A percentile compares a stretch with the other conserved stretches of the same genome.
Evolutionary conservation across 2,329 filamentous ascomycete species (phyloP).

Genomic region (Fusarium kyushuense): DNA sequence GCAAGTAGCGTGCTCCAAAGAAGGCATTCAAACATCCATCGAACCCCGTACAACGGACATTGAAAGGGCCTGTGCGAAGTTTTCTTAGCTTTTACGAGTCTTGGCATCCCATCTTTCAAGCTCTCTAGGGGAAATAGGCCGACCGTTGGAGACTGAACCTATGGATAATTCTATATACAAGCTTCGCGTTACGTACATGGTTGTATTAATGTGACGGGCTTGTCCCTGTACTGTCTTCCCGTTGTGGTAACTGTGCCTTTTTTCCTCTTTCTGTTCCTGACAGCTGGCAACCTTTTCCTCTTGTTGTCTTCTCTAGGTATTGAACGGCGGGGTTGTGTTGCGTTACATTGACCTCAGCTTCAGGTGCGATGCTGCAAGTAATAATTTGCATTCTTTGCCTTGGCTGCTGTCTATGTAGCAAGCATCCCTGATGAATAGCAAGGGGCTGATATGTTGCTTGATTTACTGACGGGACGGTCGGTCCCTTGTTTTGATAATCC

Average conservation of each 20-base stretch:
- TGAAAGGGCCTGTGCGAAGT: slow-evolving; percentile 36
- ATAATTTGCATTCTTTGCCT: slow-evolving; percentile 5
- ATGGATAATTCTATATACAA: neutral
- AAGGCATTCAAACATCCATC: slow-evolving; percentile 36
- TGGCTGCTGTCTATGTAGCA: neutral
- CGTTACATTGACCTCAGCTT: slow-evolving; percentile 49
- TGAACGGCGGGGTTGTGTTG: slow-evolving; percentile 38
- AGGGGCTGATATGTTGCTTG: slow-evolving; percentile 25
- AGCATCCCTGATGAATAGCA: slow-evolving; percentile 12
- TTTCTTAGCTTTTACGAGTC: slow-evolving; percentile 24
- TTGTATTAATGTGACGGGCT: neutral
- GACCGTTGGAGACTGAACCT: slow-evolving; percentile 17
- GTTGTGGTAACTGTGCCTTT: slow-evolving; percentile 5
- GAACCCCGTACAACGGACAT: slow-evolving; percentile 26
- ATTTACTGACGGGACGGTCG: slow-evolving; percentile 24
- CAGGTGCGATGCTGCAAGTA: slow-evolving; percentile 39
- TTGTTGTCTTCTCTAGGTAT: neutral
- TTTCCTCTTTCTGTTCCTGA: slow-evolving; percentile 18
- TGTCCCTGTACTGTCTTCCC: neutral
- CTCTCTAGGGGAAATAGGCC: slow-evolving; percentile 6
- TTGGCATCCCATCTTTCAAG: slow-evolving; percentile 48
- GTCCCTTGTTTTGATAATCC: slow-evolving; percentile 20
- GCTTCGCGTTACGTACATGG: neutral
- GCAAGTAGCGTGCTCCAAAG: slow-evolving; percentile 41
- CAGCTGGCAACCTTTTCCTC: slow-evolving; percentile 23